Percentiles rank a stretch among this genome's conserved stretches.
phyloP scores from a whole-genome alignment of 805 yeast species.

The Millerozyma acaciae region DNA sequence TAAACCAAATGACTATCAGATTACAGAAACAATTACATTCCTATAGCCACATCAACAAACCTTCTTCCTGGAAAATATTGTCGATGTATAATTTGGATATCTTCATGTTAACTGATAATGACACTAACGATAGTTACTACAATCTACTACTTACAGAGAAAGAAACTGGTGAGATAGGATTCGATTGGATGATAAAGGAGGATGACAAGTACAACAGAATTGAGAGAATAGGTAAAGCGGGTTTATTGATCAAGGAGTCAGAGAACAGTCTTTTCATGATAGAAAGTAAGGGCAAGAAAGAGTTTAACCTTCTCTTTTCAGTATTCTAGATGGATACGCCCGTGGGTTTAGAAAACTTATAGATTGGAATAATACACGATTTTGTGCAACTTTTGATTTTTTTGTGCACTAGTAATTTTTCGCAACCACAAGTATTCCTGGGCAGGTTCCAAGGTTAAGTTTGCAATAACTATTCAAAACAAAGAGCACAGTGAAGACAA shows the following conservation, averaged over 20 bases:
- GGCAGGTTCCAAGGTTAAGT: no score
- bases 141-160: conserved; percentile 24
- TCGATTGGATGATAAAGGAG: conserved; percentile 30
- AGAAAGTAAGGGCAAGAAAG: conserved; percentile 43
- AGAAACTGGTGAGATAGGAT: conserved; percentile 9
- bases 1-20: conserved; percentile 32
- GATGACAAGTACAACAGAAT: conserved; percentile 25
- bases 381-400: not conserved
- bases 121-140: conserved; percentile 22
- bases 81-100: conserved; percentile 36
- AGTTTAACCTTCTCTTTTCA: conserved; percentile 27
- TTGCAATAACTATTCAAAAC: no score
- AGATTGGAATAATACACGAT: not conserved
- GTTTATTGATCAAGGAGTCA: conserved; percentile 31
- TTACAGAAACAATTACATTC: conserved; percentile 34
- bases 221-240: conserved; percentile 42
- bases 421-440: not conserved
- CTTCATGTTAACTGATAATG: conserved; percentile 24
- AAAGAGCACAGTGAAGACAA: no score
- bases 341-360: no score
- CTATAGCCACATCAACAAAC: conserved; percentile 23
- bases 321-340: conserved; percentile 16
- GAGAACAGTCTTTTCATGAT: conserved; percentile 35
- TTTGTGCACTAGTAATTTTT: not conserved
- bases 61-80: conserved; percentile 42